These are phyloP conservation scores for Russula dissimulans DNA, from an alignment of 768 basidiomycete genomes.

Conservation along the genomic window DNA sequence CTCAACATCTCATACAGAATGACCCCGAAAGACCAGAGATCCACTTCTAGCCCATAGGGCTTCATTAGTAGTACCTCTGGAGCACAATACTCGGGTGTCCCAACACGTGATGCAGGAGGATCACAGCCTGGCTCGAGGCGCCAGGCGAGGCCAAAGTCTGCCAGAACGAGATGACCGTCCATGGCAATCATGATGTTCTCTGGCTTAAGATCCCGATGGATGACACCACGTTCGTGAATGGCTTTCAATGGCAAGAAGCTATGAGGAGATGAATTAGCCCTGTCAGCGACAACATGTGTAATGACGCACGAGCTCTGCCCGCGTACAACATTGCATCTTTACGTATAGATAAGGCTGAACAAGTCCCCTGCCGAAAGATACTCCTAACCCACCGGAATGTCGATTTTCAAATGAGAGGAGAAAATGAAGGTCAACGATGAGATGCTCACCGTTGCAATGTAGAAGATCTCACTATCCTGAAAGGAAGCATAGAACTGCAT, in stretches of 20 bases:
- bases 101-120: background rate
- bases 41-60: slow-evolving; percentile 39
- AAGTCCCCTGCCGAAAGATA: slow-evolving; percentile 9
- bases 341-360: background rate
- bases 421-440: background rate
- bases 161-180: slow-evolving; percentile 10
- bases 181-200: slow-evolving; percentile 11
- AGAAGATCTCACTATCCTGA: slow-evolving; percentile 10
- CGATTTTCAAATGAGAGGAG: background rate
- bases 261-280: background rate
- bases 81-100: slow-evolving; percentile 7
- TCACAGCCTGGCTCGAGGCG: background rate
- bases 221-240: slow-evolving; percentile 4
- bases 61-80: slow-evolving; percentile 8
- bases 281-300: background rate
- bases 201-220: slow-evolving; percentile 15
- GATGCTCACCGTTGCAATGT: slow-evolving; percentile 6
- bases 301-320: slow-evolving; percentile 13
- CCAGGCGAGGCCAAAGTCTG: slow-evolving; percentile 11
- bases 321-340: background rate
- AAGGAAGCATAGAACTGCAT: slow-evolving; percentile 9
- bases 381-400: background rate
- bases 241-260: slow-evolving; percentile 13
- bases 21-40: slow-evolving; percentile 95
- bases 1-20: slow-evolving; percentile 82